phyloP scores from a whole-genome alignment of 164 flowering plant genomes.

The Warburgia ugandensis region DNA sequence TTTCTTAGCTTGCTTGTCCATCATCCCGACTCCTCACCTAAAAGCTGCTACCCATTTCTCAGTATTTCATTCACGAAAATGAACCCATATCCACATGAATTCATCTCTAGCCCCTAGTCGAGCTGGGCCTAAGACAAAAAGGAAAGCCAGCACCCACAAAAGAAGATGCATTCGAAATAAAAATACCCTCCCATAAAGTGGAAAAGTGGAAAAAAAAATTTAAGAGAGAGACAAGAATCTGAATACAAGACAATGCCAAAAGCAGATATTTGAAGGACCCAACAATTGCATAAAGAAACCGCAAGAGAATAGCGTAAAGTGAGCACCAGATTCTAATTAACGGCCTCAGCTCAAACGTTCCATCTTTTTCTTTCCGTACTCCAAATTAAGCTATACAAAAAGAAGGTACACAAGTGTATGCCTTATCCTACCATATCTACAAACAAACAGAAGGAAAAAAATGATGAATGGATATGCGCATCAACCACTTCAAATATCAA shows the following conservation, averaged over 20 bases:
- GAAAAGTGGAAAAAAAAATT: constrained; percentile 10
- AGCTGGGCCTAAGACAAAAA: constrained; percentile 3
- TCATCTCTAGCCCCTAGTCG: background rate
- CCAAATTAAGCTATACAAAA: constrained; percentile 6
- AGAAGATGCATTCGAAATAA: constrained; percentile 8
- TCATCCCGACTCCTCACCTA: background rate
- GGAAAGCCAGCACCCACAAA: constrained; percentile 7
- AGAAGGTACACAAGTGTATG: background rate
- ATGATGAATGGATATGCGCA: constrained; percentile 10
- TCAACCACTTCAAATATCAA: background rate
- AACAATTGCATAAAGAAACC: constrained; percentile 20
- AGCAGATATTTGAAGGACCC: constrained; percentile 10
- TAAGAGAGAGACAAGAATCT: constrained; percentile 18
- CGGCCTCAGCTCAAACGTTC: constrained; percentile 15
- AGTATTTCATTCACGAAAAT: background rate
- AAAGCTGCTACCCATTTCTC: constrained; percentile 2
- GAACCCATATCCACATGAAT: constrained; percentile 6
- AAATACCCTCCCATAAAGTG: no score
- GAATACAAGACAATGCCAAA: constrained; percentile 19
- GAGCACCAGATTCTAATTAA: constrained; percentile 52
- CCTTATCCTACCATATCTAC: constrained; percentile 1
- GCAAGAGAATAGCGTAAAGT: constrained; percentile 19
- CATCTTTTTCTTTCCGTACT: constrained; percentile 12
- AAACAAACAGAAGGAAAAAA: constrained; percentile 2
- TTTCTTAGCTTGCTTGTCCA: constrained; percentile 8